Base-by-base conservation (phyloP, 805 yeast genomes). In the Dipodascus geniculatus region DNA sequence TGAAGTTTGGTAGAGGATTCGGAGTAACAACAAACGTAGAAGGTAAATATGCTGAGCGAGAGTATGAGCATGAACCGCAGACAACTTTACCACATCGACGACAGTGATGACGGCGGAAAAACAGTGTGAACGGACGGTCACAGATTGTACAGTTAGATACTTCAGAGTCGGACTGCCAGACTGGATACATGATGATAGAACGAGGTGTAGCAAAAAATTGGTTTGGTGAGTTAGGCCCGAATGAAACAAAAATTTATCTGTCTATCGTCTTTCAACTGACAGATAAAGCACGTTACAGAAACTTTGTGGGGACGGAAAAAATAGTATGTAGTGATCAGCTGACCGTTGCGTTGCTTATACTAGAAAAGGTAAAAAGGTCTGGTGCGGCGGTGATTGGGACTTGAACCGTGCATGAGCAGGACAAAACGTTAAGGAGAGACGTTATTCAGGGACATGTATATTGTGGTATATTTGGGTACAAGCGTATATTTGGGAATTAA, bases 101-200 rank as follows among this genome's bases (percentile, higher is more conserved):
- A 66, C 96, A 87, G 65, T 87, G 96, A 68, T 87, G 96, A 54
- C 89, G 75, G 54, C 96, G 74, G 63, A 72, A 77, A 65, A 84
- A 81, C 54, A 86, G 67, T 1, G 82, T 72, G 68, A 81, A 87
- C 42, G 58, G 53, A 0, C 64, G 56, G 28, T 64, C 62, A 65
- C 96, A 87, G 2, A 80, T 61, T 20, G 74, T 73, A 63, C 96
- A 87, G 1, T 61, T 62, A 0, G 57, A 22, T 1, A 70, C 83
- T 1, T 70, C 78, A 3, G 68, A 71, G 65, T 88, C 95, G 2
- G 79, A 75, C 68, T 87, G 89, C 96, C 96, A 87, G 9, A 60
- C 56, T 1, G 85, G 80, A 16, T 38, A 17, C 44, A 38, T 38
- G 33, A n/a, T n/a, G n/a, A n/a, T n/a, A n/a, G n/a, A n/a, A n/a